Evolutionary conservation across 2,329 filamentous ascomycete genomes (phyloP).

Genomic region (Cladosporium sp.): DNA sequence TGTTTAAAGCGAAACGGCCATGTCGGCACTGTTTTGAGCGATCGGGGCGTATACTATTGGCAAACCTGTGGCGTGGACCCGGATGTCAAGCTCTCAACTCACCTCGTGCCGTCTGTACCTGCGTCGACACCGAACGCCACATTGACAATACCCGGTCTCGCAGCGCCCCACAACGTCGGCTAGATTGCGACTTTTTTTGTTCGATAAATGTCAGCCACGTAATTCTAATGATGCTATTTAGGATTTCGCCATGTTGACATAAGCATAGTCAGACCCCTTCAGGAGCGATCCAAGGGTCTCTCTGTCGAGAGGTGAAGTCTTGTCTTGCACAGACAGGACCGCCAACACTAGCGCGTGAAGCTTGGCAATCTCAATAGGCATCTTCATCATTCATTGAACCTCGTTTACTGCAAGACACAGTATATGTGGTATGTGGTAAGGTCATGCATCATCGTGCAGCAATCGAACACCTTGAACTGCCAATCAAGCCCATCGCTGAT

Average conservation of each 20-base stretch:
- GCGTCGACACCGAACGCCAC: not conserved
- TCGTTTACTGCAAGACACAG: not conserved
- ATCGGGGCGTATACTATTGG: not conserved
- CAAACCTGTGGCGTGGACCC: not conserved
- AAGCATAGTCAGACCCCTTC: not conserved
- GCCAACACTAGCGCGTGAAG: too few species aligned
- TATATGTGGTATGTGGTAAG: not conserved
- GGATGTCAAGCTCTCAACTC: not conserved
- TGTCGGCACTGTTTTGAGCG: not conserved
- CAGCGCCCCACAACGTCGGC: not conserved
- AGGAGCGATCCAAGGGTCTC: not conserved
- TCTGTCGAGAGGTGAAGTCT: not conserved
- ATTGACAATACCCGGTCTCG: not conserved
- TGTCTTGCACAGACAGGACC: not conserved
- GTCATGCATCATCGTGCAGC: not conserved
- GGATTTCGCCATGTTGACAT: not conserved
- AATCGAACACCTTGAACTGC: not conserved
- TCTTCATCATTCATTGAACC: not conserved
- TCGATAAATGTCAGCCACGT: not conserved
- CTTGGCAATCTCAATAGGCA: not conserved
- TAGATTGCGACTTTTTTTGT: not conserved
- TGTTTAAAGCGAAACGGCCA: not conserved
- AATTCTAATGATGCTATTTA: not conserved
- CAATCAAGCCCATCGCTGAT: conserved; percentile 13
- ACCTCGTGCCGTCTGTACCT: not conserved